Base-by-base conservation (phyloP, 495 filamentous ascomycete species). In the Aspergillus nidulans region DNA sequence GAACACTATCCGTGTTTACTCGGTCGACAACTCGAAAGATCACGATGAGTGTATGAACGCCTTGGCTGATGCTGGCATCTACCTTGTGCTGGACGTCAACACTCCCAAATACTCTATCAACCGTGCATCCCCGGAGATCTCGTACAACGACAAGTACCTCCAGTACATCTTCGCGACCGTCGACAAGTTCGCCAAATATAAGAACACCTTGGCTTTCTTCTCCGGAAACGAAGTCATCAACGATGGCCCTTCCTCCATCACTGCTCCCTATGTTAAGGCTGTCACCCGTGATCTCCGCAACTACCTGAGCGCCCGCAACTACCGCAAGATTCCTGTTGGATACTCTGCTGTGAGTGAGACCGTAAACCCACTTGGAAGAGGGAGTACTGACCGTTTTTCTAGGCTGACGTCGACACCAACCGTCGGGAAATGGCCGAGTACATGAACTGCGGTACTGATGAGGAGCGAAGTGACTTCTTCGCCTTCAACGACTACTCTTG, bases 401-500 rank as follows among this genome's bases (percentile, higher is more conserved):
- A 70, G 68, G 73, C 74, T 16, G 90, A 95, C 70, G 87, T 95
- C 39, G 77, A 87, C 49, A 80, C 84, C 58, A 96, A 95, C 73
- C 90, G 92, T 65, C 82, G 87, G 65, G 84, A 97, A 77, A 90
- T 92, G 73, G 90, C 92, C 20, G 58, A 87, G 47, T 97, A 92
- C 80, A 89, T 97, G 83, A 96, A 97, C 81, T 97, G 92, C 66
- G 94, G 94, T 55, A 76, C 81, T 40, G 89, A 91, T 47, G 89
- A 90, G 63, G 84, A 87, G 76, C 84, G 92, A 25, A 86, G 83
- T 66, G 92, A 96, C 69, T 97, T 97, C 77, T 97, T 95, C 70
- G 92, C 90, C 46, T 95, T 96, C 77, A 97, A 97, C 73, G 94
- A 96, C 73, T 97, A 97, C 76, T 96, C 91, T 43, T 97, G 92